Evolutionary conservation across 331 rosid genomes (phyloP).

Genomic region (Prunus yedoensis): DNA sequence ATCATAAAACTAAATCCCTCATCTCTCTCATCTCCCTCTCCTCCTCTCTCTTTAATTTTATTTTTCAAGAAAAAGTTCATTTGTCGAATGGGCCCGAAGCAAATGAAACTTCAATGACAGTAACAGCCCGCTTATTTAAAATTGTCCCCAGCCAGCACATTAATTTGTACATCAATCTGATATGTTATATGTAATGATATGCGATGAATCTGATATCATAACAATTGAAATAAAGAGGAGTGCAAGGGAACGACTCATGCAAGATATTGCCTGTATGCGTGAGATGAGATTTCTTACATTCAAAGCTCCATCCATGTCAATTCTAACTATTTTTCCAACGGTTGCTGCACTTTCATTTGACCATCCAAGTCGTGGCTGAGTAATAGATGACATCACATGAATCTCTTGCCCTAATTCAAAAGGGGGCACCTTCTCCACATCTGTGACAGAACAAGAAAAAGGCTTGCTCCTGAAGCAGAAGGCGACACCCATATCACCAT

Average conservation of each 20-base stretch:
- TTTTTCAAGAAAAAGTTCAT: no score
- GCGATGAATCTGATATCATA: not conserved
- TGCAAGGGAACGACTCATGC: not conserved
- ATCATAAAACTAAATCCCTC: not conserved
- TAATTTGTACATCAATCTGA: not conserved
- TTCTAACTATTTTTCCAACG: no score
- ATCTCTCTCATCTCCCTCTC: not conserved
- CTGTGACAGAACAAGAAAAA: no score
- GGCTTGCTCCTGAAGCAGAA: no score
- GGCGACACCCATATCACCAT: no score
- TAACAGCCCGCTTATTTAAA: not conserved
- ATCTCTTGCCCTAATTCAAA: no score
- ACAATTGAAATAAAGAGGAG: not conserved
- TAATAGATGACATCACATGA: no score
- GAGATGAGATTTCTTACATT: not conserved
- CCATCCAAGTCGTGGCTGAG: no score
- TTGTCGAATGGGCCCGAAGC: not conserved
- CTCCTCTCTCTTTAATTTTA: not conserved
- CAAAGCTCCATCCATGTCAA: no score
- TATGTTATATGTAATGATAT: not conserved
- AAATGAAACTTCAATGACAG: not conserved
- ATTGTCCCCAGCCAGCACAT: not conserved
- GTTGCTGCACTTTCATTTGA: no score
- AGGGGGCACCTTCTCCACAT: no score
- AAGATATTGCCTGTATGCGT: constrained; percentile 10